Evolutionary conservation across 805 yeast genomes (phyloP), one percentile per base, ranked within the genome.

Genomic region (Clavispora phyllophila): DNA sequence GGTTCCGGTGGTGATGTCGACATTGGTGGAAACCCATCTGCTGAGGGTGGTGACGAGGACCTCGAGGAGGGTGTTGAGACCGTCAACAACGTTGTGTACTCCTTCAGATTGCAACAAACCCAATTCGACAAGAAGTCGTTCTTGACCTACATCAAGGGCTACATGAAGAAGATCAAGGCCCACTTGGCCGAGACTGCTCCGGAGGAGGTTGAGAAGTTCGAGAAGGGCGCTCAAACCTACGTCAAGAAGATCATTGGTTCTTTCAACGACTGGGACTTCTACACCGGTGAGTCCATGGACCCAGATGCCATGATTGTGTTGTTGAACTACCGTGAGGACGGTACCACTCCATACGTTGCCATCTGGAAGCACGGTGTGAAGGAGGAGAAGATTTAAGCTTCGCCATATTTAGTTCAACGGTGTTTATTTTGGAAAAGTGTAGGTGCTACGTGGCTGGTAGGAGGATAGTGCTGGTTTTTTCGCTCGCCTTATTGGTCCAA

Each of bases 231-330:
- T 61, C 79, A 82, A 60, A 73, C 87, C 60, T 93, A 90, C 81
- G 95, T 87, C 74, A 93, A 93, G 87, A 93, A 93, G 82, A 84
- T 93, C 57, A 72, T 93, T 62, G 85, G 82, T 63, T 84, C 90
- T 73, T 93, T 93, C 93, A 85, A 84, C 68, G 99, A 93, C 82
- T 93, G 95, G 95, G 99, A 93, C 69, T 93, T 93, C 82, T 93
- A 75, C 90, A 91, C 96, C 59, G 98, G 99, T 80, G 98, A 91
- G 79, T 86, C 96, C 68, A 93, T 93, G 99, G 97, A 93, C 82
- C 99, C 99, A 72, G 99, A 93, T 75, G 99, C 84, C 60, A 93
- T 93, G 99, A 75, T 93, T 66, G 88, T 89, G 59, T 82, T 93
- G 72, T 86, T 93, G 75, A 93, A 93, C 95, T 93, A 91, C 89